Evolutionary conservation across 805 yeast species (phyloP), one percentile per base, ranked within the genome.

Genomic region (Zygotorulaspora danielsina): DNA sequence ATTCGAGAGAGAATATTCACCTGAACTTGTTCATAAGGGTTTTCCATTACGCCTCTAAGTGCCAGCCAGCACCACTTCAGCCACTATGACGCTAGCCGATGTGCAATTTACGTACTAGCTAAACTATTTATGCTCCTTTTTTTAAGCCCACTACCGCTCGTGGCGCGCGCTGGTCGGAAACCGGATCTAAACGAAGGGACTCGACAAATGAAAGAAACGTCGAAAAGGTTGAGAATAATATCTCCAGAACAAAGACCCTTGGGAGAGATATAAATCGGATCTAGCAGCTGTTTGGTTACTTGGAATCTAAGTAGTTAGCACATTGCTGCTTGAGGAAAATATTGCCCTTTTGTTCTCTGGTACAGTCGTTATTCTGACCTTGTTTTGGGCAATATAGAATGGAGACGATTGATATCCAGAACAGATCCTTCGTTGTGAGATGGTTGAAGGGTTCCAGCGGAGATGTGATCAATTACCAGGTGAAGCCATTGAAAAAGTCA

Each of bases 371-470:
- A n/a, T n/a, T n/a, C n/a, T n/a, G n/a, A n/a, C n/a, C n/a, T n/a
- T n/a, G n/a, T n/a, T n/a, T n/a, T n/a, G n/a, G n/a, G 9, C 24
- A 15, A 5, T 15, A 27, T n/a, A 27, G 31, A 11, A 85, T 88
- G 96, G 97, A 90, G 63, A 80, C 88, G 2, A 74, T 93, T 34
- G 97, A 90, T 63, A 78, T 93, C 17, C 95, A 89, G 53, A 80
- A 94, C 35, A 84, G 86, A 61, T 83, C 93, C 41, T 90, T 85
- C 55, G 77, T 88, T 46, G 84, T 89, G 54, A 86, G 90, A 52
- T 93, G 97, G 97, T 79, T 89, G 39, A 75, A 79, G 46, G 84
- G 84, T 5, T 82, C 84, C 0, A 82, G 77, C 27, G 74, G 78
- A 42, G 73, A 81, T 20, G 60, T 70, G 13, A 74, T 90, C 31